A percentile compares a stretch with the other conserved stretches of the same genome.
phyloP scores from a whole-genome alignment of 345 rosid genomes.

The Ailanthus altissimus region DNA sequence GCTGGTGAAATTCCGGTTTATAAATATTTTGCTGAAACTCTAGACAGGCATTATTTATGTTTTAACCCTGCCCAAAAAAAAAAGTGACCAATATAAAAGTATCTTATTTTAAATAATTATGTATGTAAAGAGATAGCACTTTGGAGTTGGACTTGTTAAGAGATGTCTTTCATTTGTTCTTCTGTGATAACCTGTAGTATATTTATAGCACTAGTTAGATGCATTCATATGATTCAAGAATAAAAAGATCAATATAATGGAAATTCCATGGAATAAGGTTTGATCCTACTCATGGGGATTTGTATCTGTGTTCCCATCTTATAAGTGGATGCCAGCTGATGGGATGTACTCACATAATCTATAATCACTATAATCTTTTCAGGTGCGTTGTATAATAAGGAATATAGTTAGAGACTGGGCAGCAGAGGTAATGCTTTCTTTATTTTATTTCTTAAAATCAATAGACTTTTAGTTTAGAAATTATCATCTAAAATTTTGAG shows the following conservation, averaged over 20 bases:
- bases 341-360: not conserved
- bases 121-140: not conserved
- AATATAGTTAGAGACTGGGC: slow-evolving; percentile 99
- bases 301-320: too few species aligned
- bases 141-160: not conserved
- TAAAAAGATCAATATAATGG: too few species aligned
- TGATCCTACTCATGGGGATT: too few species aligned
- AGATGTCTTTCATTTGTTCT: not conserved
- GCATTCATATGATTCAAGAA: not conserved
- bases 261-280: too few species aligned
- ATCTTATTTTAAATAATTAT: not conserved
- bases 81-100: not conserved
- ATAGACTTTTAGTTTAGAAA: slow-evolving; percentile 14
- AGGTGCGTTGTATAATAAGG: slow-evolving; percentile 97
- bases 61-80: too few species aligned
- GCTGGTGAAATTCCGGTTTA: too few species aligned
- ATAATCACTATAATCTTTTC: slow-evolving; percentile 26
- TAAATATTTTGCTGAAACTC: too few species aligned
- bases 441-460: not conserved
- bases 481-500: slow-evolving; percentile 14
- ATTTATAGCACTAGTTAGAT: not conserved
- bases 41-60: too few species aligned
- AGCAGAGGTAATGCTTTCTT: slow-evolving; percentile 64
- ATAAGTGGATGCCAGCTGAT: too few species aligned
- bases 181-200: not conserved